Base-by-base conservation (phyloP, 1,284 basidiomycete genomes). In the Pseudozyma thailandica region DNA sequence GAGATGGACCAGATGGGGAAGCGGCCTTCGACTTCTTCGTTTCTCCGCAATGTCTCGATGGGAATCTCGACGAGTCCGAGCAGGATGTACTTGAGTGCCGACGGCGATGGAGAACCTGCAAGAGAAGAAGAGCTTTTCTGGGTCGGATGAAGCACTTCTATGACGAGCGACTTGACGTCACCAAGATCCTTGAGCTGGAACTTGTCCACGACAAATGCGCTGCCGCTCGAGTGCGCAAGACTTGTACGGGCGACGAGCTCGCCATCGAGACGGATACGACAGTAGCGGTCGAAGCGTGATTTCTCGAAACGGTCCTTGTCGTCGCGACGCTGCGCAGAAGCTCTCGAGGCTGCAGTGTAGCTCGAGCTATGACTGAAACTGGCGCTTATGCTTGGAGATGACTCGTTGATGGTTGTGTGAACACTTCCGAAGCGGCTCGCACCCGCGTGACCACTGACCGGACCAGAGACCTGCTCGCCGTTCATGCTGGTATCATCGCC, bases 1-100 rank as follows among this genome's bases (percentile, higher is more conserved):
- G 59, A 50, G 20, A 53, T 37, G 44, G 74, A 74, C 75, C 76
- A 79, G 47, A 79, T 70, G 6, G 78, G 78, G 50, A 74, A 79
- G 16, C 74, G 75, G 8, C 78, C 78, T 5, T 76, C 68, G 13
- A 79, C 43, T 20, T 74, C 72, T 50, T 79, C 78, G n/a, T 75
- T 75, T 12, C 78, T 57, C 16, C 72, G 58, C 42, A 78, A 35
- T 18, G 66, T 77, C n/a, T 78, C 72, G 39, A 79, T 58, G 15
- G 75, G 74, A 15, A 79, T 59, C 50, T 76, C 68, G 31, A 78
- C 76, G 6, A 71, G 31, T 16, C 78, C 78, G 10, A 78, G 41
- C n/a, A 77, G 51, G 20, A 52, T 37, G 44, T 57, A 64, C 51
- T 73, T 77, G 69, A 30, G 45, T 43, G 37, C 37, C 3, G 50